phyloP scores from a whole-genome alignment of 2,329 filamentous ascomycete genomes.

The Penicillium sp. region DNA sequence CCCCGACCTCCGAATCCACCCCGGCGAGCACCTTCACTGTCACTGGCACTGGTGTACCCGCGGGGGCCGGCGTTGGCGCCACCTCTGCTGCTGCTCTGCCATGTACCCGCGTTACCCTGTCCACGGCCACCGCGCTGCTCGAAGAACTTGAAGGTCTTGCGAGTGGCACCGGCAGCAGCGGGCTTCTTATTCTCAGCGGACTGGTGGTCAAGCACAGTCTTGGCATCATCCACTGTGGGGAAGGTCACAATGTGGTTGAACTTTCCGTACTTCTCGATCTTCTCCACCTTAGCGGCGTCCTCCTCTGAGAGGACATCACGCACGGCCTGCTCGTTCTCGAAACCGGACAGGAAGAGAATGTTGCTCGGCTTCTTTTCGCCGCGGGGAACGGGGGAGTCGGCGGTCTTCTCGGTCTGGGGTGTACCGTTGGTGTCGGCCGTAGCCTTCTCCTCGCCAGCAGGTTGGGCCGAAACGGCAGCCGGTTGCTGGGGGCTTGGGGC shows the following conservation, averaged over 20 bases:
- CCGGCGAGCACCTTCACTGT: conserved; percentile 69
- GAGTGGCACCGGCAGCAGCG: conserved; percentile 66
- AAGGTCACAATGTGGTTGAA: conserved; percentile 84
- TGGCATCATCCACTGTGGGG: conserved; percentile 74
- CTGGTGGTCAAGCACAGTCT: conserved; percentile 72
- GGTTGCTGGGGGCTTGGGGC: conserved; percentile 38
- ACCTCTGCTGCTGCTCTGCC: conserved; percentile 60
- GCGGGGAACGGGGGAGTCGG: conserved; percentile 57
- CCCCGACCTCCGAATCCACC: conserved; percentile 57
- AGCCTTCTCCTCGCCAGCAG: conserved; percentile 50
- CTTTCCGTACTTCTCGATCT: conserved; percentile 68
- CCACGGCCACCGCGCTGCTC: conserved; percentile 64
- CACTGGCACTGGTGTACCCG: conserved; percentile 83
- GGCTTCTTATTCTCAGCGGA: conserved; percentile 75
- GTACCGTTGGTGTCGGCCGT: conserved; percentile 55
- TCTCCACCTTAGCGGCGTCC: conserved; percentile 76
- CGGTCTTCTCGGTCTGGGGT: conserved; percentile 44
- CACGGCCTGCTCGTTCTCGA: conserved; percentile 79
- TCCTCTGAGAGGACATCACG: conserved; percentile 80
- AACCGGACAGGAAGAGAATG: conserved; percentile 86
- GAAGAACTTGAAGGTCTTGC: conserved; percentile 82
- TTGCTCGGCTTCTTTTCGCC: conserved; percentile 67
- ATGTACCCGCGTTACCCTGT: conserved; percentile 56
- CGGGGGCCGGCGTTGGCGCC: conserved; percentile 66
- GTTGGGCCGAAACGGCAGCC: conserved; percentile 41